Evolutionary conservation across 805 yeast genomes (phyloP).

Genomic region (Hanseniaspora hatyaiensis): DNA sequence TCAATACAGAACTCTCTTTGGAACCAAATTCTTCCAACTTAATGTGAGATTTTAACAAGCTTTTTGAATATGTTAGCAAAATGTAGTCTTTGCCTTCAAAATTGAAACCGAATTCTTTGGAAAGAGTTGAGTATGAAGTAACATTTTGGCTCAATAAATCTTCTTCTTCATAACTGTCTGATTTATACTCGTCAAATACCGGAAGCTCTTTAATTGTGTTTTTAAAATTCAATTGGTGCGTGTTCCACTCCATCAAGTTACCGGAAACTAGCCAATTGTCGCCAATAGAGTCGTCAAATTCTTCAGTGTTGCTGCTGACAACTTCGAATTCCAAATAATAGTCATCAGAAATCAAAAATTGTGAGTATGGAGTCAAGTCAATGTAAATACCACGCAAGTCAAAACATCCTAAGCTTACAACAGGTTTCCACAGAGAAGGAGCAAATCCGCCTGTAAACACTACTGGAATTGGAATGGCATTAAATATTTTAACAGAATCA

Average conservation of each 20-base stretch:
- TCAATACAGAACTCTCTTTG: constrained; percentile 20
- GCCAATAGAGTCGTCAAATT: constrained; percentile 28
- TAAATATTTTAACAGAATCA: constrained; percentile 46
- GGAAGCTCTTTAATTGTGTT: constrained; percentile 20
- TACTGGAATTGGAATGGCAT: constrained; percentile 58
- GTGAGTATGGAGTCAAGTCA: constrained; percentile 60
- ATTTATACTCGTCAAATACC: constrained; percentile 10
- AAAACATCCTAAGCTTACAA: constrained; percentile 62
- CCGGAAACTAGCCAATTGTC: constrained; percentile 54
- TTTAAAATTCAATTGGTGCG: constrained; percentile 31
- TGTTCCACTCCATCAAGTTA: constrained; percentile 45
- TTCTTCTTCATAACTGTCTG: constrained; percentile 14
- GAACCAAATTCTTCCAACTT: constrained; percentile 33
- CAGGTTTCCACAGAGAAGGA: constrained; percentile 71
- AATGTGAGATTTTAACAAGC: constrained; percentile 33
- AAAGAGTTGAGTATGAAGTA: background rate
- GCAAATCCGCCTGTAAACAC: constrained; percentile 73
- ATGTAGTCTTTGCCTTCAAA: constrained; percentile 9
- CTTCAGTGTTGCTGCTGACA: constrained; percentile 39
- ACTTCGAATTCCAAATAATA: constrained; percentile 39
- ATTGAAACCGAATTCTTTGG: constrained; percentile 3
- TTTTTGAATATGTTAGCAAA: constrained; percentile 20
- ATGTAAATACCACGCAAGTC: constrained; percentile 60
- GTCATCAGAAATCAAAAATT: constrained; percentile 43
- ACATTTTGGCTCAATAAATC: constrained; percentile 23